Conservation (phyloP, 2,329 filamentous ascomycete species). For the Gliomastix tumulicola region DNA sequence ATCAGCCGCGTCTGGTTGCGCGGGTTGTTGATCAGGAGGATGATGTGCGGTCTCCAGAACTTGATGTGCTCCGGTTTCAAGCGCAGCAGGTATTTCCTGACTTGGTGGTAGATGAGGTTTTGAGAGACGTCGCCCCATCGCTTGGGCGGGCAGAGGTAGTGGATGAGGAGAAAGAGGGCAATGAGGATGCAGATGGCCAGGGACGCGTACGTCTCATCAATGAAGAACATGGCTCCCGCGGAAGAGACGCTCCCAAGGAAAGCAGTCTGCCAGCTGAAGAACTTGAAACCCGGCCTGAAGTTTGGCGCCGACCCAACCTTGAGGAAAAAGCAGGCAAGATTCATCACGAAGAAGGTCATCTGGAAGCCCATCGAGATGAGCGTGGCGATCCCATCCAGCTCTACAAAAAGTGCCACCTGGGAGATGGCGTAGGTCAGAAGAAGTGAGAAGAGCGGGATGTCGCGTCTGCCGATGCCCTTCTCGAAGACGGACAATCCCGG, state of each 20-base stretch:
- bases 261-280: constrained; percentile 83
- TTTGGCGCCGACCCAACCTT: constrained; percentile 86
- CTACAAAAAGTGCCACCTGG: constrained; percentile 72
- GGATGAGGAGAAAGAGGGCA: constrained; percentile 75
- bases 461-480: constrained; percentile 62
- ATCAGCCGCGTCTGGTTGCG: constrained; percentile 77
- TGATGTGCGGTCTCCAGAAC: constrained; percentile 85
- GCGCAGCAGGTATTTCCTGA: constrained; percentile 80
- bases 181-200: constrained; percentile 68
- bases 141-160: constrained; percentile 79
- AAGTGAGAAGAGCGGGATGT: constrained; percentile 73
- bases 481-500: constrained; percentile 70
- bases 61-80: constrained; percentile 85
- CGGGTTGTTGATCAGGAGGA: constrained; percentile 77
- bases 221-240: constrained; percentile 81
- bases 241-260: constrained; percentile 68
- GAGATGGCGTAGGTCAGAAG: constrained; percentile 68
- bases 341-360: constrained; percentile 89
- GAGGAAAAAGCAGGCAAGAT: constrained; percentile 78
- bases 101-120: constrained; percentile 78
- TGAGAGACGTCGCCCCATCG: constrained; percentile 88
- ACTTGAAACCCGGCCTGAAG: constrained; percentile 81
- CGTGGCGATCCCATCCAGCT: constrained; percentile 83
- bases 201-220: constrained; percentile 73
- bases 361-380: constrained; percentile 88